Percentiles rank a stretch among this genome's conserved stretches.
Conservation (phyloP, 2,329 filamentous ascomycete genomes). For the Ophiostoma angusticollis region DNA sequence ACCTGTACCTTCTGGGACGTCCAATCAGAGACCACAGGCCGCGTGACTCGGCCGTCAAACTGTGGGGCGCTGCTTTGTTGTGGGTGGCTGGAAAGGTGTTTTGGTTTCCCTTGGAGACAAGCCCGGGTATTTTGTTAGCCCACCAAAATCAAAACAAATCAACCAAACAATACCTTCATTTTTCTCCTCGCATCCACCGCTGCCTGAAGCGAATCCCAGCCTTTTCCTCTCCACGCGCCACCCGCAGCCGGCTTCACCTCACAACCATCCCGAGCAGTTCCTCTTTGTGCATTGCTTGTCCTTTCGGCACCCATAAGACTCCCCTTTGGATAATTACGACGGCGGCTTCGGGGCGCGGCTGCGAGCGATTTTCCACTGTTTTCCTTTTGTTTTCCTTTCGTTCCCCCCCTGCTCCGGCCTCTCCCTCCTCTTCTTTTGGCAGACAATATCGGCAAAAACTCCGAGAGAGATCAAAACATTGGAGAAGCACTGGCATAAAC, state of each 20-base stretch:
- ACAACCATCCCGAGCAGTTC: not conserved
- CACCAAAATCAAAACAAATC: slow-evolving; percentile 18
- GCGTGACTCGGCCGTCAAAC: slow-evolving; percentile 8
- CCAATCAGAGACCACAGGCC: slow-evolving; percentile 2
- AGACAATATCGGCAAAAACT: not conserved
- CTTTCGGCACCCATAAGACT: not conserved
- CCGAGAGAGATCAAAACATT: slow-evolving; percentile 4
- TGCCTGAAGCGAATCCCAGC: slow-evolving; percentile 4
- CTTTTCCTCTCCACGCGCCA: slow-evolving; percentile 1
- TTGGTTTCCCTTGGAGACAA: slow-evolving; percentile 17
- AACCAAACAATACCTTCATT: slow-evolving; percentile 12
- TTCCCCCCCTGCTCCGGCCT: no score
- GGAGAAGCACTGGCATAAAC: slow-evolving; percentile 4
- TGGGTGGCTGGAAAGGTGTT: slow-evolving; percentile 11
- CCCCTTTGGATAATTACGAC: slow-evolving; percentile 10
- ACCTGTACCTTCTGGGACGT: not conserved
- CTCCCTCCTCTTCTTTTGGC: slow-evolving; percentile 10
- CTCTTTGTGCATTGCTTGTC: slow-evolving; percentile 1
- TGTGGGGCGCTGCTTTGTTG: slow-evolving; percentile 6
- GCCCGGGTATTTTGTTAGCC: slow-evolving; percentile 12
- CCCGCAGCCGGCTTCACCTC: slow-evolving; percentile 4
- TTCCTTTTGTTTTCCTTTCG: not conserved
- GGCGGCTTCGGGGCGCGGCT: slow-evolving; percentile 4
- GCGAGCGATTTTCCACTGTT: not conserved
- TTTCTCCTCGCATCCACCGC: slow-evolving; percentile 3